Evolutionary conservation across 495 filamentous ascomycete species (phyloP), one percentile per base, ranked within the genome.

Genomic region (Staphylotrichum longicolle): DNA sequence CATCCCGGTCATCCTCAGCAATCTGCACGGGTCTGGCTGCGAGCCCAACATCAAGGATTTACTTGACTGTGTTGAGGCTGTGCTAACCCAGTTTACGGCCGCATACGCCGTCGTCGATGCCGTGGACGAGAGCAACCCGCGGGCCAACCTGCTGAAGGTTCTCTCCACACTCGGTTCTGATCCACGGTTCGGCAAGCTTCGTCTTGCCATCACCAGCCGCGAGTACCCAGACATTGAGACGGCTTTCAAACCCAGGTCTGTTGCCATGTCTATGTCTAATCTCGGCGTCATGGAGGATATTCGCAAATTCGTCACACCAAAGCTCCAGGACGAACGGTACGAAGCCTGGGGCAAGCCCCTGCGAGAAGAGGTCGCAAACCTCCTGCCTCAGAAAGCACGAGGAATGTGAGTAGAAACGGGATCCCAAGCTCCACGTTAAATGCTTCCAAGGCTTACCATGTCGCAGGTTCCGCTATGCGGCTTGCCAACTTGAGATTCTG

Each of bases 401-500:
- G 77, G 78, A 20, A 81, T 81, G 76, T 57, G 45, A 42, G 54
- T 48, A 14, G 7, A 5, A 15, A 27, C 20, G 20, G 20, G 20
- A 27, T 15, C 12, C 14, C 1, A 50, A 34, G 10, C 15, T 33
- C 27, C 12, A 5, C 2, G 12, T 77, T 2, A 40, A 7, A 5
- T 34, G 20, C 20, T 27, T 27, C 20, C 20, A 4, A 34, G 7
- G 14, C 44, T 57, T 41, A 45, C 54, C 7, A 12, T 8, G 9
- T 6, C 4, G 2, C 35, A 62, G 46, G 46, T 66, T 80, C 54
- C 76, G 75, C 12, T 81, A 75, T 73, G 75, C 74, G 4, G 70
- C 72, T 6, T 78, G 77, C 58, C 78, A 81, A 60, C 63, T 82
- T 7, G 74, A 79, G 51, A 67, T 71, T 1, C 50, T 82, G 7